Conservation (phyloP, 371 early-diverging fungal species). For the Mucor lusitanicus region DNA sequence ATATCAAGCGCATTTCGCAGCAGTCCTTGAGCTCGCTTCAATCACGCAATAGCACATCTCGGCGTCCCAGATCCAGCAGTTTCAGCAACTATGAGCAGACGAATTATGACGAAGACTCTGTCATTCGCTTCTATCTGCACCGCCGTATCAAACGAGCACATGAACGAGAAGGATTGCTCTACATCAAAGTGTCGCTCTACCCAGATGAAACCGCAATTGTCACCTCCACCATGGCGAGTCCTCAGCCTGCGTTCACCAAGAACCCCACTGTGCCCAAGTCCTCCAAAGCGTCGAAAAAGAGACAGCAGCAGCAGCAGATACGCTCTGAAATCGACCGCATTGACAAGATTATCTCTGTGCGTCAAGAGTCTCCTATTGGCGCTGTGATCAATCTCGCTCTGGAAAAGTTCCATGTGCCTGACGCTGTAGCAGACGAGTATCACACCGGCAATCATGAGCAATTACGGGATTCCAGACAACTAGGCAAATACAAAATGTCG, state of each 20-base stretch:
- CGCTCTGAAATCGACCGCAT: conserved; percentile 42
- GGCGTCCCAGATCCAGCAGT: conserved; percentile 44
- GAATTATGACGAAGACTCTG: conserved; percentile 42
- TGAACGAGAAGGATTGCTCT: conserved; percentile 39
- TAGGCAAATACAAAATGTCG: conserved; percentile 40
- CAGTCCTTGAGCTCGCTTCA: conserved; percentile 12
- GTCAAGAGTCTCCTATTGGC: conserved; percentile 34
- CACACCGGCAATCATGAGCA: background rate
- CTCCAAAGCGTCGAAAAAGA: conserved; percentile 17
- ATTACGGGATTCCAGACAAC: conserved; percentile 4
- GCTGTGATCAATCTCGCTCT: conserved; percentile 43
- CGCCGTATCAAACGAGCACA: conserved; percentile 43
- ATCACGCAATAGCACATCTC: conserved; percentile 5
- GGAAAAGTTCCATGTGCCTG: conserved; percentile 50
- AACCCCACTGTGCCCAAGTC: conserved; percentile 24
- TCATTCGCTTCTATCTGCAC: conserved; percentile 49
- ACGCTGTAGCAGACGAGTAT: conserved; percentile 32
- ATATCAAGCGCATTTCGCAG: conserved; percentile 33
- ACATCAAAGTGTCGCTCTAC: conserved; percentile 49
- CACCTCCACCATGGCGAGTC: background rate
- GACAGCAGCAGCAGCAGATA: conserved; percentile 11
- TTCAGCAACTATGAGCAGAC: conserved; percentile 50
- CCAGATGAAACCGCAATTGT: conserved; percentile 29
- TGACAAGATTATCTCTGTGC: conserved; percentile 52
- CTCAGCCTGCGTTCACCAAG: conserved; percentile 5